These are phyloP conservation scores for Pulveroboletus sp. DNA, from an alignment of 768 basidiomycete genomes.

Conservation along the genomic window DNA sequence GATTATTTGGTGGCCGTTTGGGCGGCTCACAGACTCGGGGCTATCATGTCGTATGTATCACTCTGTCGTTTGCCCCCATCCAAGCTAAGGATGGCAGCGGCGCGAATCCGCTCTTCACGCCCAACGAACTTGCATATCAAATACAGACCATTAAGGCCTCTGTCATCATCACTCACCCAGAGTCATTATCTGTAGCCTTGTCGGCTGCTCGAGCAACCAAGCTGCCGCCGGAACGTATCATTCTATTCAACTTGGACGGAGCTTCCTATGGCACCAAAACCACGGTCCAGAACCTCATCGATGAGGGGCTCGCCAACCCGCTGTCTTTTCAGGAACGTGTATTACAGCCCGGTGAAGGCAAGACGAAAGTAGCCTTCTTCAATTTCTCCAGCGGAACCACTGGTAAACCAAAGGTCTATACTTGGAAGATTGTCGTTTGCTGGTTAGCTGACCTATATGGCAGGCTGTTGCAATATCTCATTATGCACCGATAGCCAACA, in stretches of 20 bases:
- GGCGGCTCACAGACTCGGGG: constrained; percentile 56
- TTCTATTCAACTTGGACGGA: constrained; percentile 36
- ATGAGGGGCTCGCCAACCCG: constrained; percentile 42
- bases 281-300: constrained; percentile 47
- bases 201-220: constrained; percentile 42
- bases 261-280: constrained; percentile 12
- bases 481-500: constrained; percentile 56
- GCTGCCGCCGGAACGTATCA: constrained; percentile 42
- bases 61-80: not conserved
- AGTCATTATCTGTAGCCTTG: constrained; percentile 40
- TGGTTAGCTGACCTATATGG: not conserved
- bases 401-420: constrained; percentile 64
- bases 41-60: constrained; percentile 50
- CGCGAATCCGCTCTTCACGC: constrained; percentile 59
- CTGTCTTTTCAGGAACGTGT: constrained; percentile 47
- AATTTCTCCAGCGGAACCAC: constrained; percentile 79
- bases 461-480: constrained; percentile 64
- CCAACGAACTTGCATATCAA: constrained; percentile 59
- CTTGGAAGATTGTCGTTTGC: not conserved
- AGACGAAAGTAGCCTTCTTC: constrained; percentile 66
- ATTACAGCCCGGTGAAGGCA: constrained; percentile 58
- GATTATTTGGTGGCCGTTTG: constrained; percentile 57
- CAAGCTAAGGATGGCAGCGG: constrained; percentile 37
- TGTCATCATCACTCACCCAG: constrained; percentile 48
- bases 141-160: constrained; percentile 45